A percentile compares a stretch with the other conserved stretches of the same genome.
phyloP scores from a whole-genome alignment of 805 yeast genomes.

The Candida cerambycidarum region DNA sequence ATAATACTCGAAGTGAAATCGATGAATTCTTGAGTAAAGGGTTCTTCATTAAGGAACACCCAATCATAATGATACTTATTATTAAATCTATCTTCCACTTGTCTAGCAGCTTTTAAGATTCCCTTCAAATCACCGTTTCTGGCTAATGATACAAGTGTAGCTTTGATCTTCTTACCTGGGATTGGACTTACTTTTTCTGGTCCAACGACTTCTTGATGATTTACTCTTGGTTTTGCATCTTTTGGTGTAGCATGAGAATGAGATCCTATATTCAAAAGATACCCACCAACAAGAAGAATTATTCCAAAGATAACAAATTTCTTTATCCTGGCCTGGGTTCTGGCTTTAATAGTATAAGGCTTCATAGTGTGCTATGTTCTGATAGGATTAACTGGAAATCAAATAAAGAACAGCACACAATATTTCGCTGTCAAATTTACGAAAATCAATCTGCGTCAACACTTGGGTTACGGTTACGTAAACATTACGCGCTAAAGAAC shows the following conservation, averaged over 20 bases:
- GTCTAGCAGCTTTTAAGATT: constrained; percentile 62
- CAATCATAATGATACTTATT: constrained; percentile 82
- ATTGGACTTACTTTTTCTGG: not conserved
- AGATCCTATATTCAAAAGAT: constrained; percentile 35
- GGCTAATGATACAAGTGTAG: constrained; percentile 79
- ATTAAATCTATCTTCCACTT: constrained; percentile 89
- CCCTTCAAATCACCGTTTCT: constrained; percentile 68
- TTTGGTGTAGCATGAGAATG: constrained; percentile 17
- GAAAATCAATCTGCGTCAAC: too few relatives aligned
- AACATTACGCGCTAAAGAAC: too few relatives aligned
- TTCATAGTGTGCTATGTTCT: not conserved
- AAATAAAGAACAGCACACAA: too few relatives aligned
- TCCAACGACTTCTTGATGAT: constrained; percentile 6
- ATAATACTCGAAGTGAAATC: constrained; percentile 61
- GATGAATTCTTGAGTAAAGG: constrained; percentile 79
- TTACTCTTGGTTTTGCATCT: not conserved
- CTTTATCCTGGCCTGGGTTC: constrained; percentile 37
- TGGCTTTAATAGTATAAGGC: constrained; percentile 11
- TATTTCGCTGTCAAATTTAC: too few relatives aligned
- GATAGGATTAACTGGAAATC: too few relatives aligned
- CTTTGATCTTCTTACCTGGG: constrained; percentile 55
- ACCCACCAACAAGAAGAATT: constrained; percentile 35
- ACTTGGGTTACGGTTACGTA: too few relatives aligned
- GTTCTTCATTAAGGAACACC: constrained; percentile 90
- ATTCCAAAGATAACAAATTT: constrained; percentile 38